Evolutionary conservation across 352 stramenopile genomes (phyloP).

Genomic region (Lagenidium giganteum): DNA sequence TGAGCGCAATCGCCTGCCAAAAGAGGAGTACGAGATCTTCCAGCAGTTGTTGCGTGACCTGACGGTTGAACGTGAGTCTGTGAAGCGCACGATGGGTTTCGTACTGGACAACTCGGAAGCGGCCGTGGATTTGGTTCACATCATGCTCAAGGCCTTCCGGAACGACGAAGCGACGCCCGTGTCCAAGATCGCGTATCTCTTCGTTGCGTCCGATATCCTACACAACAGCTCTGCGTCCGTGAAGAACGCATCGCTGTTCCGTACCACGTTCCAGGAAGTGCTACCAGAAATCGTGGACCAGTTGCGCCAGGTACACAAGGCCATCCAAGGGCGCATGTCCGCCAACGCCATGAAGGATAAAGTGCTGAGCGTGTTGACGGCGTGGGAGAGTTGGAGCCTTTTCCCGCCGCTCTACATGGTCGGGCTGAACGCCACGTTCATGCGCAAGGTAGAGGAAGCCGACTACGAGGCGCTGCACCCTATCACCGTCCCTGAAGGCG

Average conservation of each 20-base stretch:
- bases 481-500: background rate
- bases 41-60: conserved; percentile 30
- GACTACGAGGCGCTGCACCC: conserved; percentile 20
- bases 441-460: conserved; percentile 63
- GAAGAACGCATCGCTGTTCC: conserved; percentile 87
- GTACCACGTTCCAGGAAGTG: conserved; percentile 79
- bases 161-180: conserved; percentile 27
- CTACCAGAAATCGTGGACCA: conserved; percentile 71
- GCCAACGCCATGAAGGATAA: conserved; percentile 79
- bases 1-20: conserved; percentile 40
- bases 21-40: conserved; percentile 53
- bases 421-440: conserved; percentile 75
- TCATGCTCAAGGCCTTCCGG: conserved; percentile 43
- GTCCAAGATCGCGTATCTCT: conserved; percentile 60
- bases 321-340: conserved; percentile 68
- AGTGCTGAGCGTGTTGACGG: conserved; percentile 65
- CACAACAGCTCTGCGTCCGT: conserved; percentile 86
- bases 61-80: conserved; percentile 61
- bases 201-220: conserved; percentile 84
- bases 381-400: conserved; percentile 77
- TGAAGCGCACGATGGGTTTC: conserved; percentile 76
- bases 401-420: conserved; percentile 72
- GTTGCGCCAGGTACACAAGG: conserved; percentile 42
- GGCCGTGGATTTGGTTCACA: conserved; percentile 57
- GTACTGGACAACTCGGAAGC: conserved; percentile 76